Evolutionary conservation across 805 yeast genomes (phyloP), one percentile per base, ranked within the genome.

Genomic region (Cyberlindnera mrakii): DNA sequence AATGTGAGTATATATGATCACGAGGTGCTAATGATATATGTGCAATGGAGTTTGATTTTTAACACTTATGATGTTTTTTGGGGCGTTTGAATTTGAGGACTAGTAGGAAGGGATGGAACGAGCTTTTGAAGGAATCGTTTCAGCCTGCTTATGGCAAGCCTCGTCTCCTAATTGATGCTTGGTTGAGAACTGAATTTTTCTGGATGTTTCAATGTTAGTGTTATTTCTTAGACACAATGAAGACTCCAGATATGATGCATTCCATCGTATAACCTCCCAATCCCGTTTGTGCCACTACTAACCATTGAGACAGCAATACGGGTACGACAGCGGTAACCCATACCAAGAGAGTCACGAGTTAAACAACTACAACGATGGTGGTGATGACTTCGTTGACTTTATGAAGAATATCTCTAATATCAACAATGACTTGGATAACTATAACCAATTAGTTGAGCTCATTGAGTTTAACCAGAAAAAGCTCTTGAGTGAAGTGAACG

Each of bases 381-480:
- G 62, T 37, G 77, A 69, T 49, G 83, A 78, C 53, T 77, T 79
- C 59, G 77, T 79, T 42, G 71, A 68, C 40, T 86, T 84, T 60
- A 85, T 85, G 77, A 72, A 75, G 49, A 79, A 78, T 55, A 78
- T 85, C 46, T 81, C 81, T 57, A 72, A 71, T 49, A 77, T 87
- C 62, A 82, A 85, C 66, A 74, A 73, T 48, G 78, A 78, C 54
- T 72, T 87, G 50, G 81, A 77, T 49, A 81, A 80, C 62, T 87
- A 84, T 64, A 78, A 80, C 58, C 77, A 75, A 57, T 67, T 83
- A 49, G 77, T 87, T 49, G 80, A 80, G 53, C 71, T 82, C 54
- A 77, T 86, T 47, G 85, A 84, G 61, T 71, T 74, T 45, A 72
- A 81, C 54, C 95, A 87, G 67, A 72, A 74, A 58, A 77, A 80